Evolutionary conservation across 2,329 filamentous ascomycete genomes (phyloP), one percentile per base, ranked within the genome.

Genomic region (Corynespora cassiicola): DNA sequence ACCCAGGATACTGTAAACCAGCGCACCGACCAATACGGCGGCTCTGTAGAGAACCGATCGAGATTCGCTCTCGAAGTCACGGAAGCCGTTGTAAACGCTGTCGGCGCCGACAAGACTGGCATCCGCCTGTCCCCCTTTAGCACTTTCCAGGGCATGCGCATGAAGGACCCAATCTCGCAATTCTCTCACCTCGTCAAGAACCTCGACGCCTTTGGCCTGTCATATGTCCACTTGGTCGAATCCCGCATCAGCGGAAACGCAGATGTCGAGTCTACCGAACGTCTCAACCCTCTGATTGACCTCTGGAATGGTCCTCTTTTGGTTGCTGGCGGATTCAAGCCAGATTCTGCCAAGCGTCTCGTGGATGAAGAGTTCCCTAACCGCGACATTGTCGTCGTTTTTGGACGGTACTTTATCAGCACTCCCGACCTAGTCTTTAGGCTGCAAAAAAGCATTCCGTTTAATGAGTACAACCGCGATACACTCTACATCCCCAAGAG

Each of bases 71-170:
- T 82, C 7, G 80, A 83, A 49, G 74, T 80, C 11, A 67, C 77
- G 0, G 70, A 76, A 26, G 77, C 77, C 0, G 74, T 81, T 3
- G 63, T 68, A 0, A 63, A 69, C 0, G 75, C 78, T 0, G 64
- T 81, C 10, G 83, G 87, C 53, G 70, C 71, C 0, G 73, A 87
- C 72, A 76, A 2, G 80, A 74, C 52, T 0, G 84, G 74, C 1
- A 76, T 86, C 19, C 76, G 84, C 2, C 62, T 88, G 4, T 79
- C 74, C 3, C 85, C 84, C 0, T 86, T 77, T 68, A 79, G 75
- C 32, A 65, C 66, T 0, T 87, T 82, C 66, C 81, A 87, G 43
- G 76, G 75, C 20, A 84, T 87, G 83, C 68, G 69, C 20, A 85
- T 86, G 80, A 49, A 63, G 0, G 74, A 88, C 28, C 83, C 84